phyloP scores from a whole-genome alignment of 441 rosid genomes.

The Croton laevigatus region DNA sequence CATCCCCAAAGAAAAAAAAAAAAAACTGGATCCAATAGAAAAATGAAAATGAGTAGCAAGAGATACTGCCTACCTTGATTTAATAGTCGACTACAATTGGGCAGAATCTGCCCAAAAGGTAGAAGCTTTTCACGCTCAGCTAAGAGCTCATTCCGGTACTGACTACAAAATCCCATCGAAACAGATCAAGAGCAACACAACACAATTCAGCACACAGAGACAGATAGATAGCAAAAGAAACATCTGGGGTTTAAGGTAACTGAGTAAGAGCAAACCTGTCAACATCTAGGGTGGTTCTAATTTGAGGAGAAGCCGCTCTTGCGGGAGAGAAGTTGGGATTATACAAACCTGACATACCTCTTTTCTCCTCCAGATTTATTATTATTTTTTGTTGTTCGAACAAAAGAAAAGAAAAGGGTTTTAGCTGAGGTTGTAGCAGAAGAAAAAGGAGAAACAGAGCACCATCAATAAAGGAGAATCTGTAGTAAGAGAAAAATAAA shows the following conservation, averaged over 20 bases:
- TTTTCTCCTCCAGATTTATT: slow-evolving; percentile 18
- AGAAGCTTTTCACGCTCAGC: slow-evolving; percentile 98
- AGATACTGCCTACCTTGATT: slow-evolving; percentile 65
- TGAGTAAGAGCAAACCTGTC: slow-evolving; percentile 53
- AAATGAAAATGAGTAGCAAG: slow-evolving; percentile 16
- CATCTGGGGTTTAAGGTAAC: not conserved
- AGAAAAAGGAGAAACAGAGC: slow-evolving; percentile 36
- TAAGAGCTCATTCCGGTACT: slow-evolving; percentile 78
- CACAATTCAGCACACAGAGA: slow-evolving; percentile 18
- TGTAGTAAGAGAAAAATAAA: slow-evolving; percentile 23
- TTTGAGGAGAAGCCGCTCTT: slow-evolving; percentile 96
- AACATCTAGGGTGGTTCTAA: slow-evolving; percentile 81
- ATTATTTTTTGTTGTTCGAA: not conserved
- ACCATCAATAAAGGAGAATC: slow-evolving; percentile 39
- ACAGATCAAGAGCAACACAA: slow-evolving; percentile 33
- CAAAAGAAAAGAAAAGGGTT: slow-evolving; percentile 28
- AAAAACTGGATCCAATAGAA: slow-evolving; percentile 59
- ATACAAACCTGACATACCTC: slow-evolving; percentile 88
- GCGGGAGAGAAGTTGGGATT: slow-evolving; percentile 93
- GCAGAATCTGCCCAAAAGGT: slow-evolving; percentile 92
- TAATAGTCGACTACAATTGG: slow-evolving; percentile 82
- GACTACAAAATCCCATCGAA: slow-evolving; percentile 44
- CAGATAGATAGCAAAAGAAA: not conserved
- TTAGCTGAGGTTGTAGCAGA: slow-evolving; percentile 44
- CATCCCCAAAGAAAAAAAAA: not conserved